Conservation (phyloP, 2,329 filamentous ascomycete genomes). For the Pestalotiopsis sp. region DNA sequence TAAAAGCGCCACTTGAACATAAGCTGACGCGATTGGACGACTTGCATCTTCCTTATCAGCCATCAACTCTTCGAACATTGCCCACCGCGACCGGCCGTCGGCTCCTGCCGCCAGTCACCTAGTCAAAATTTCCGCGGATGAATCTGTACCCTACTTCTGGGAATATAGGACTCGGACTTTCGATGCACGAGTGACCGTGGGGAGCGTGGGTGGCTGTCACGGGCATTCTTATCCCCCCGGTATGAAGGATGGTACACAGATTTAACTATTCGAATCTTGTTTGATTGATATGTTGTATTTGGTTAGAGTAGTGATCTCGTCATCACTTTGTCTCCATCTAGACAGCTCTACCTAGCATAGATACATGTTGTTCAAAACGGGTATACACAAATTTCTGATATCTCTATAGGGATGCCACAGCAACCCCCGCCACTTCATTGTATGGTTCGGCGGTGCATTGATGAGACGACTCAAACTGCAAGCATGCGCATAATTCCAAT, state of each 20-base stretch:
- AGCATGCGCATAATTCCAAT: neutral
- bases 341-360: neutral
- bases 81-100: neutral
- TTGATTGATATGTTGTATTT: neutral
- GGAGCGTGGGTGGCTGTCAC: neutral
- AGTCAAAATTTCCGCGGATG: neutral
- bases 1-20: neutral
- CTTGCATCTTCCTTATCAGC: neutral
- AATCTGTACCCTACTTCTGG: neutral
- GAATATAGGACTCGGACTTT: neutral
- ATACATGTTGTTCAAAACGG: neutral
- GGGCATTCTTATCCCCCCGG: no score
- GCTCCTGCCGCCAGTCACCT: neutral
- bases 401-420: no score
- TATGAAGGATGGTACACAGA: no score
- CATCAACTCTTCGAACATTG: neutral
- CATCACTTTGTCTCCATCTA: neutral
- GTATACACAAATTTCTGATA: neutral
- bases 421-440: neutral
- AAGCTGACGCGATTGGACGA: conserved; percentile 4
- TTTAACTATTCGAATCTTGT: neutral
- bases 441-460: neutral
- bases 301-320: neutral
- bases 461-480: neutral
- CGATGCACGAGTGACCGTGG: neutral